Evolutionary conservation across 1,284 basidiomycete genomes (phyloP), one percentile per base, ranked within the genome.

Genomic region (Fomitopsis betulina): DNA sequence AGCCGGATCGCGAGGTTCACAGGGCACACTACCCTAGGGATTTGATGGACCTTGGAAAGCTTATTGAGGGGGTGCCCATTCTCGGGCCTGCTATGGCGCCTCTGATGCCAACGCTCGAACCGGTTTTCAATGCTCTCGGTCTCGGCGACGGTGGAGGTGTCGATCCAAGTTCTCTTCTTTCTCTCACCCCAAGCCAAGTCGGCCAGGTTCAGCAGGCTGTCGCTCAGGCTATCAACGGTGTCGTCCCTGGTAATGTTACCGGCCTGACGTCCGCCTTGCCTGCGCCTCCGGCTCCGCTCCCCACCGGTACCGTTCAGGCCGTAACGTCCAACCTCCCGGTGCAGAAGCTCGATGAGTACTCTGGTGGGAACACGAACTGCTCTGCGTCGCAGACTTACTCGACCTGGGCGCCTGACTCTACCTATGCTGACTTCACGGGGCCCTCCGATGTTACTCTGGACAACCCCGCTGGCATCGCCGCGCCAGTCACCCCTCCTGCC

Each of bases 61-160:
- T 47, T 4, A 21, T 64, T n/a, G 52, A 45, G 35, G 53, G 45
- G 5, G 56, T 64, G 12, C 63, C 63, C 10, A 12, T 64, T 39
- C 53, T 64, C 30, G 63, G 61, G 13, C 54, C 50, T 27, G 19
- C 38, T 5, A 23, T 59, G 21, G 32, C 38, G 19, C 40, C 35
- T 3, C 25, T 56, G 40, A 15, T 59, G 5, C 27, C 49, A 10
- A 17, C 17, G 1, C 49, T 51, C 13, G 49, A 42, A n/a, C 25
- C 43, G 23, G 25, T 58, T 30, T 35, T 58, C 38, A 23, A 38
- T 27, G 33, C 30, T 17, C 56, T 58, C 37, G 57, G 53, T 15
- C 33, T 59, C 19, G 45, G 35, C 19, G n/a, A 49, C 37, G 19
- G 39, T 35, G 27, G 8, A 9, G 30, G 9, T 21, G 30, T 8